Conservation (phyloP, 805 yeast genomes). For the Limtongozyma cylindracea region DNA sequence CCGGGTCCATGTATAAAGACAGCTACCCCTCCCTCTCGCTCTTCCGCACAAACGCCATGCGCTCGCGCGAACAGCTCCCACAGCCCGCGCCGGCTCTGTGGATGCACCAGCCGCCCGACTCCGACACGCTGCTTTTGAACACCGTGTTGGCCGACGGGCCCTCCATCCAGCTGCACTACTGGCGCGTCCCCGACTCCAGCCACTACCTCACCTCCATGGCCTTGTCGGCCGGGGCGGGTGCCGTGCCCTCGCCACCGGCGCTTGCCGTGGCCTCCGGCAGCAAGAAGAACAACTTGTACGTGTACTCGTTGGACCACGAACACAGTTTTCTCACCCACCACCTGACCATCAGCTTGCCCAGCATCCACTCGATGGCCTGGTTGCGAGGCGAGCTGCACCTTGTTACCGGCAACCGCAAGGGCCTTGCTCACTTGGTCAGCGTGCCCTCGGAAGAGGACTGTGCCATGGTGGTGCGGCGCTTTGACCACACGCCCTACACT, state of each 20-base stretch:
- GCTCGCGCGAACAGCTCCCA: slow-evolving; percentile 1
- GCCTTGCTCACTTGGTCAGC: slow-evolving; percentile 45
- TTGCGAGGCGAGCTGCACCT: slow-evolving; percentile 13
- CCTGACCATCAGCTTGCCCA: slow-evolving; percentile 31
- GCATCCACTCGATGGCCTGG: slow-evolving; percentile 28
- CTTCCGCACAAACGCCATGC: not conserved
- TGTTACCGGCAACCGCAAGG: slow-evolving; percentile 57
- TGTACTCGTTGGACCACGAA: slow-evolving; percentile 18
- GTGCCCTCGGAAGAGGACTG: slow-evolving; percentile 22
- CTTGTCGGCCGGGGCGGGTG: slow-evolving; percentile 4
- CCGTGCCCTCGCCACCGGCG: too few relatives aligned
- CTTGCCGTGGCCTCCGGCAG: slow-evolving; percentile 2
- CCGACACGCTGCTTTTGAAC: slow-evolving; percentile 12
- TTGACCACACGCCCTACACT: slow-evolving; percentile 25
- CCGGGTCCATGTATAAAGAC: too few relatives aligned
- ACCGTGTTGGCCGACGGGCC: slow-evolving; percentile 13
- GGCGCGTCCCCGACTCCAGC: slow-evolving; percentile 17
- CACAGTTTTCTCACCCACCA: slow-evolving; percentile 23
- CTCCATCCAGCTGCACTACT: slow-evolving; percentile 16
- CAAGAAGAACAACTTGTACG: slow-evolving; percentile 14
- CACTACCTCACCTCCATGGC: slow-evolving; percentile 19
- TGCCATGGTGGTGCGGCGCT: slow-evolving; percentile 62
- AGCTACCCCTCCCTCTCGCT: too few relatives aligned
- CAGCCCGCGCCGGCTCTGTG: slow-evolving; percentile 8
- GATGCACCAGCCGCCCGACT: slow-evolving; percentile 5